Conservation (phyloP, 2,329 filamentous ascomycete species). For the Xylariaceae sp. region DNA sequence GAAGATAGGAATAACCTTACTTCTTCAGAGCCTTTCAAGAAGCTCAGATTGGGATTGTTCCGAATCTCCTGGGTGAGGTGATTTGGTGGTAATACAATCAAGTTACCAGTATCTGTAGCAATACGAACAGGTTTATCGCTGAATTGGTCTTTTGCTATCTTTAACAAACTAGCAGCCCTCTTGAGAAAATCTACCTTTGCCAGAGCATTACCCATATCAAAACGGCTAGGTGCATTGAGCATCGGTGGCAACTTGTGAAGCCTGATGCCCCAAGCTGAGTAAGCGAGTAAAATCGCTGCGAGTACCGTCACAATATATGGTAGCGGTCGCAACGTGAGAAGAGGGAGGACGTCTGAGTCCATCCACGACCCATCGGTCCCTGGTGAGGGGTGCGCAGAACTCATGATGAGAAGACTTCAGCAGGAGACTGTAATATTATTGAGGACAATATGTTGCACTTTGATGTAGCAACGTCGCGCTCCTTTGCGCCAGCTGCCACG, state of each 20-base stretch:
- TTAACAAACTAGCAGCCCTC: constrained; percentile 13
- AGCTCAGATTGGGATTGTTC: constrained; percentile 24
- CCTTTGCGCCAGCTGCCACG: not conserved
- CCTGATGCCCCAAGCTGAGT: constrained; percentile 10
- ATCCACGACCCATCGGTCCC: constrained; percentile 23
- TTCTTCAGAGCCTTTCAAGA: constrained; percentile 9
- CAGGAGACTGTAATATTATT: not conserved
- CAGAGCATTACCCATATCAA: constrained; percentile 22
- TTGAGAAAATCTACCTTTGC: constrained; percentile 23
- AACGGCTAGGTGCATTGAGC: constrained; percentile 19
- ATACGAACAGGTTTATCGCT: constrained; percentile 22
- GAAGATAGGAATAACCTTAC: not conserved
- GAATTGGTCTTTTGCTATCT: constrained; percentile 12
- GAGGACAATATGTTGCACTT: not conserved
- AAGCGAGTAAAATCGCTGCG: constrained; percentile 1
- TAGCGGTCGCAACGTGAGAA: constrained; percentile 4
- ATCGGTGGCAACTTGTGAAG: constrained; percentile 23
- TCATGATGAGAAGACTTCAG: constrained; percentile 3
- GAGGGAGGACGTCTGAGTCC: constrained; percentile 17
- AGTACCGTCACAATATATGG: constrained; percentile 14
- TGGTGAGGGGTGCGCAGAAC: constrained; percentile 13
- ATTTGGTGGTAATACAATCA: constrained; percentile 25
- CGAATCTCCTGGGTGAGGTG: constrained; percentile 28
- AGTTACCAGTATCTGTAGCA: constrained; percentile 19
- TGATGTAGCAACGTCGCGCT: not conserved